Evolutionary conservation across 2,329 filamentous ascomycete genomes (phyloP).

Genomic region (Exserohilum turcica): DNA sequence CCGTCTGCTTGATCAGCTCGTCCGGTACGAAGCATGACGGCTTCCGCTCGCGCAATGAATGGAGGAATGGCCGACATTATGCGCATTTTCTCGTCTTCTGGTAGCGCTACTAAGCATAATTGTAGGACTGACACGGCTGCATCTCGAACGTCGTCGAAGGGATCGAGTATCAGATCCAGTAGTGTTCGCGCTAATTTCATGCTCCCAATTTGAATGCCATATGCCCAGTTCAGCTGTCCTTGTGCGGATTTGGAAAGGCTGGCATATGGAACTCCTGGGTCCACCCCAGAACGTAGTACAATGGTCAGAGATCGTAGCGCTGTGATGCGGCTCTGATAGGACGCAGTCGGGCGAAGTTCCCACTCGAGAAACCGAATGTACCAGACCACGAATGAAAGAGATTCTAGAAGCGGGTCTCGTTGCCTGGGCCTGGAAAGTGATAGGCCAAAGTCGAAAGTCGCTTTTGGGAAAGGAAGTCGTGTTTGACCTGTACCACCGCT

Average conservation of each 20-base stretch:
- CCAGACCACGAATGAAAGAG: slow-evolving; percentile 73
- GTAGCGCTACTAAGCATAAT: slow-evolving; percentile 33
- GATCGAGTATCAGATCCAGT: slow-evolving; percentile 81
- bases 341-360: slow-evolving; percentile 79
- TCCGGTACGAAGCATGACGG: slow-evolving; percentile 70
- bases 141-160: slow-evolving; percentile 87
- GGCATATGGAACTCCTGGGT: slow-evolving; percentile 51
- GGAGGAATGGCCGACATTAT: slow-evolving; percentile 23
- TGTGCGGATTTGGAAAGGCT: slow-evolving; percentile 55
- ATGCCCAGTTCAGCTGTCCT: slow-evolving; percentile 57
- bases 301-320: slow-evolving; percentile 72
- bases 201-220: slow-evolving; percentile 53
- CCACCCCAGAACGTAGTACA: slow-evolving; percentile 72
- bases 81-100: slow-evolving; percentile 14
- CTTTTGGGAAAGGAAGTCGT: slow-evolving; percentile 26
- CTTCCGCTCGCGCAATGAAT: slow-evolving; percentile 52
- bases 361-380: slow-evolving; percentile 72
- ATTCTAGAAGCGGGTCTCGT: slow-evolving; percentile 48
- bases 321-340: slow-evolving; percentile 88
- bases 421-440: background rate
- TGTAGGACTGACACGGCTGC: slow-evolving; percentile 55
- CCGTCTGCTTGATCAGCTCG: slow-evolving; percentile 93
- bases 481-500: background rate
- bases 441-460: slow-evolving; percentile 1
- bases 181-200: slow-evolving; percentile 63